These are phyloP conservation scores for Lichtheimia hyalospora DNA, from an alignment of 371 early-diverging fungal genomes.

Conservation along the genomic window DNA sequence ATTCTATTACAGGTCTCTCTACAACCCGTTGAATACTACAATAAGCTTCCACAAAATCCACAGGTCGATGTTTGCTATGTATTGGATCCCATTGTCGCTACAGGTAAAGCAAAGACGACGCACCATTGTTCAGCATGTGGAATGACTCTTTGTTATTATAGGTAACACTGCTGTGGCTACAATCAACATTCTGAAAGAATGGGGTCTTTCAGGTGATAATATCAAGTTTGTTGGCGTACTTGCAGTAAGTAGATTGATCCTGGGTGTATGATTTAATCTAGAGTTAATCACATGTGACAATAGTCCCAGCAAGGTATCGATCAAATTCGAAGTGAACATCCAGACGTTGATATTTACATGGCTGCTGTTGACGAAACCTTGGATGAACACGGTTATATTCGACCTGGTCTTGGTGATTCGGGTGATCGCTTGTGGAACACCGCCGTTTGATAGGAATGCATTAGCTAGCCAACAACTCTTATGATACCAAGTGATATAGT, in stretches of 20 bases:
- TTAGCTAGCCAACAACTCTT: not conserved
- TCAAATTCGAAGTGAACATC: slow-evolving; percentile 61
- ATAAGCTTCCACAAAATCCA: slow-evolving; percentile 77
- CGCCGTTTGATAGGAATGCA: not conserved
- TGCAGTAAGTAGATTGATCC: slow-evolving; percentile 37
- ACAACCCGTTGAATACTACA: slow-evolving; percentile 93
- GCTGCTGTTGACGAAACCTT: slow-evolving; percentile 74
- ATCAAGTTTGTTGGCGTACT: slow-evolving; percentile 73
- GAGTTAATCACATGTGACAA: not conserved
- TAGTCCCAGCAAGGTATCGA: slow-evolving; percentile 62
- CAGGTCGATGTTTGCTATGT: slow-evolving; percentile 73
- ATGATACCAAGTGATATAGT: not conserved
- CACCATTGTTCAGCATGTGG: not conserved
- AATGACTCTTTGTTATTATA: not conserved
- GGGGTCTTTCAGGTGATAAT: slow-evolving; percentile 65
- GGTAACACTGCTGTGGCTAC: slow-evolving; percentile 82
- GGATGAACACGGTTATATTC: slow-evolving; percentile 65
- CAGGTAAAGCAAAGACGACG: slow-evolving; percentile 39
- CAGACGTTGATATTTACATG: slow-evolving; percentile 72
- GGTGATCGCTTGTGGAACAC: slow-evolving; percentile 76
- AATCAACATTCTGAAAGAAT: slow-evolving; percentile 77
- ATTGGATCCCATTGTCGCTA: slow-evolving; percentile 86
- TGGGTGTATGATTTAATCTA: not conserved
- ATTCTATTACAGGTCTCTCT: slow-evolving; percentile 50
- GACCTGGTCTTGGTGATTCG: slow-evolving; percentile 78